Base-by-base conservation (phyloP, 1,139 yeast genomes). In the Taphrina pruni region DNA sequence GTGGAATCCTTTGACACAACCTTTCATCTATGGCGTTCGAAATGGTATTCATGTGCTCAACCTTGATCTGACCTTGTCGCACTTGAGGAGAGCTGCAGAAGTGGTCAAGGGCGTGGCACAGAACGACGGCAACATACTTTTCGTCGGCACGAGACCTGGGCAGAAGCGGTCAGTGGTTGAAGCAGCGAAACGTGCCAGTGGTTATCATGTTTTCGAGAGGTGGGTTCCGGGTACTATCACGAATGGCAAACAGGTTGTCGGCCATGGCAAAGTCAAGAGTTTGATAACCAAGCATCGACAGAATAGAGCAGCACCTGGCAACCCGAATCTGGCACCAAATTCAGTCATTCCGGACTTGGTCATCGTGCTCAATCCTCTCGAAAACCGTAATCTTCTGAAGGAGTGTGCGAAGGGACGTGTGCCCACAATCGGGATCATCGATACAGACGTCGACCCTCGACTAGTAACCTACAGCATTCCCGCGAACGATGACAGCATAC, bases 181-280 rank as follows among this genome's bases (percentile, higher is more conserved):
- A 72, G 97, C 97, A 6, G 96, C 98, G 3, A 80, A 82, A 69
- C 85, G 96, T 75, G 82, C 88, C 67, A 83, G 85, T 71, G 97
- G 96, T 12, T 91, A 87, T 79, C 91, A 89, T 76, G 94, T 94
- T 41, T 85, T 90, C 52, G 85, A 86, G 67, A 86, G 94, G 77
- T 94, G 99, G 99, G 86, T 90, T 70, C 97, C 98, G 1, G 99
- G 99, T 73, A 89, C 96, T 36, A 83, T 94, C 74, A 92, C 98
- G 64, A 94, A 94, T 79, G 87, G 91, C 70, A 82, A 87, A 50
- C 90, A 88, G 77, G 88, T 90, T 51, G 86, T 94, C 14, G 80
- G 81, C 50, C 85, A 82, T 32, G 90, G 87, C 75, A 77, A 79
- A 60, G 87, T 62, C 87, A 95, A 4, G 84, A 83, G 60, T 84